phyloP scores from a whole-genome alignment of 2,329 filamentous ascomycete genomes.

The Monosporascus sp. region DNA sequence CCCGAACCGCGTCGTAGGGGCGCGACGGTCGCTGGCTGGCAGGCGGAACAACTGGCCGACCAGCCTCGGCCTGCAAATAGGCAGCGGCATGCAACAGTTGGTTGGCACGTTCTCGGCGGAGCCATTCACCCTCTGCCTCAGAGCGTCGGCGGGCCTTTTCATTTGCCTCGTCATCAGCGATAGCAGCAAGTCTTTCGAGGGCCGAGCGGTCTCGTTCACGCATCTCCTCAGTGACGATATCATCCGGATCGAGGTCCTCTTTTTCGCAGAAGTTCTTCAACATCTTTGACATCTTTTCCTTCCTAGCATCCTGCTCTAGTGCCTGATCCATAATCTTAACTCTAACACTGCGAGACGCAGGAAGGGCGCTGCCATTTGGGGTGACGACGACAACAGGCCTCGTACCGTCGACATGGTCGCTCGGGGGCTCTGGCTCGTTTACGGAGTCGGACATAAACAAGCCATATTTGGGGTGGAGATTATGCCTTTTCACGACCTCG shows the following conservation, averaged over 20 bases:
- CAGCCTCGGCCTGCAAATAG: conserved; percentile 13
- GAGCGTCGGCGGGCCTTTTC: not conserved
- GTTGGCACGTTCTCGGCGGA: conserved; percentile 4
- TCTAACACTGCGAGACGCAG: conserved; percentile 39
- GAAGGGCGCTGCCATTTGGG: conserved; percentile 41
- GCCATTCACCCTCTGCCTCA: conserved; percentile 3
- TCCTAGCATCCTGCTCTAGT: conserved; percentile 17
- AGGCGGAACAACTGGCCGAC: conserved; percentile 6
- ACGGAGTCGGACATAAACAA: conserved; percentile 44
- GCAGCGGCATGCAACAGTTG: conserved; percentile 19
- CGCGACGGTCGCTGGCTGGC: conserved; percentile 24
- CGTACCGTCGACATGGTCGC: conserved; percentile 37
- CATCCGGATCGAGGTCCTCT: conserved; percentile 18
- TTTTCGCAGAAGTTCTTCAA: conserved; percentile 16
- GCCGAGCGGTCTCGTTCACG: conserved; percentile 21
- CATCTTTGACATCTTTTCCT: conserved; percentile 13
- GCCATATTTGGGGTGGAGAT: conserved; percentile 49
- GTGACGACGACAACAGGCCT: conserved; percentile 46
- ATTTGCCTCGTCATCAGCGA: conserved; percentile 5
- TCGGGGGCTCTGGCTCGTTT: conserved; percentile 38
- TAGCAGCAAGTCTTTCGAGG: conserved; percentile 11
- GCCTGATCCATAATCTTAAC: conserved; percentile 24
- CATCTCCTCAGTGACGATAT: conserved; percentile 25
- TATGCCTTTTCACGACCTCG: conserved; percentile 42
- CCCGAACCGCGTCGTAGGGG: conserved; percentile 40